Percentiles rank a stretch among this genome's conserved stretches.
These are phyloP conservation scores for Carnegiea gigantea DNA, from an alignment of 179 eudicot species.

Conservation along the genomic window DNA sequence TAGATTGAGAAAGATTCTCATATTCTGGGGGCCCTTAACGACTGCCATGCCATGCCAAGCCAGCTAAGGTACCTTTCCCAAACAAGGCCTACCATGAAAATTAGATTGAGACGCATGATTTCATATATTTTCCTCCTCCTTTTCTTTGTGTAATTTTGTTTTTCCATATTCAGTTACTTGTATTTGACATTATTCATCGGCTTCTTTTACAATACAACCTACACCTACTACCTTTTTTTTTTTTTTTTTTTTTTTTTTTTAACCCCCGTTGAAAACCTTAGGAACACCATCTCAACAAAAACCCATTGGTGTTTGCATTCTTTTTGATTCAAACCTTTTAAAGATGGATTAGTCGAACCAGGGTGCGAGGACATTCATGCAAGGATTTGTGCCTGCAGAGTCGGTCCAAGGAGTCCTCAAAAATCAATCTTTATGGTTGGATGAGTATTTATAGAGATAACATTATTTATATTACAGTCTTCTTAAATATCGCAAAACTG, in stretches of 20 bases:
- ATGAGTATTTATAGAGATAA: no score
- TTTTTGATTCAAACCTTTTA: no score
- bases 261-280: background rate
- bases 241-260: no score
- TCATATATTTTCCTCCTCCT: background rate
- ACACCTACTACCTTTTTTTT: background rate
- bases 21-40: background rate
- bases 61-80: constrained; percentile 7
- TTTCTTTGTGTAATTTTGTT: background rate
- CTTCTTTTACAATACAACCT: background rate
- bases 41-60: constrained; percentile 8
- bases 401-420: no score
- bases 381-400: no score
- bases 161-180: background rate
- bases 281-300: background rate
- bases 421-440: no score
- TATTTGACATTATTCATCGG: background rate
- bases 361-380: no score
- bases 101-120: background rate
- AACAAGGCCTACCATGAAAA: constrained; percentile 6
- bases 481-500: no score
- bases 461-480: no score
- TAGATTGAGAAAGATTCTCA: constrained; percentile 17
- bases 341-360: no score
- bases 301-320: background rate